Evolutionary conservation across 805 yeast species (phyloP).

Genomic region (Ogataea methanolica): DNA sequence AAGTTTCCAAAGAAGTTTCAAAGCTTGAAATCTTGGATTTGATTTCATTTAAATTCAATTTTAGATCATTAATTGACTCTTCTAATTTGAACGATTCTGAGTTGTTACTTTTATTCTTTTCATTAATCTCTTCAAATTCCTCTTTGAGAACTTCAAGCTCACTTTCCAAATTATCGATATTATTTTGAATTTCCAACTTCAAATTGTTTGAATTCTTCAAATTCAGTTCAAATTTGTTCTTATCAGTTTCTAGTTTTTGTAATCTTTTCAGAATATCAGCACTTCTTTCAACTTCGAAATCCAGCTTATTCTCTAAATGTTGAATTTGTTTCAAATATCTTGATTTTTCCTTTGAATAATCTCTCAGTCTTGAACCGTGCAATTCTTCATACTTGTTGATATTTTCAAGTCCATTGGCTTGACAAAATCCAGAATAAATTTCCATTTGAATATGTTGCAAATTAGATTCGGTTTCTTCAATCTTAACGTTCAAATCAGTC

Average conservation of each 20-base stretch:
- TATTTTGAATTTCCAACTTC: slow-evolving; percentile 28
- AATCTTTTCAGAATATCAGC: slow-evolving; percentile 47
- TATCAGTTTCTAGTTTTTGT: slow-evolving; percentile 36
- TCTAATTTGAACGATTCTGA: slow-evolving; percentile 26
- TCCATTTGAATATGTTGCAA: slow-evolving; percentile 34
- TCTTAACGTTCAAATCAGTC: slow-evolving; percentile 22
- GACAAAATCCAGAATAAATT: slow-evolving; percentile 53
- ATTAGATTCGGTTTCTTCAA: slow-evolving; percentile 18
- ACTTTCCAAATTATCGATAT: slow-evolving; percentile 35
- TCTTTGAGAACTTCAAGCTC: slow-evolving; percentile 36
- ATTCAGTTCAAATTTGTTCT: slow-evolving; percentile 32
- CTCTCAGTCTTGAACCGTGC: slow-evolving; percentile 55
- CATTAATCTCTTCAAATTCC: slow-evolving; percentile 24
- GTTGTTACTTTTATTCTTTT: slow-evolving; percentile 11
- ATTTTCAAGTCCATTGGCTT: slow-evolving; percentile 44
- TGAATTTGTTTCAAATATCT: slow-evolving; percentile 58
- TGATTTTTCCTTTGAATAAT: slow-evolving; percentile 55
- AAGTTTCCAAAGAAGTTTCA: slow-evolving; percentile 51
- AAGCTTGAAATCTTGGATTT: slow-evolving; percentile 33
- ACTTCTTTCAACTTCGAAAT: slow-evolving; percentile 60
- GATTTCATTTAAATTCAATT: slow-evolving; percentile 27
- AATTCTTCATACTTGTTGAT: slow-evolving; percentile 67
- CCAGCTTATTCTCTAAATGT: slow-evolving; percentile 53
- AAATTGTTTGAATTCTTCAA: slow-evolving; percentile 30
- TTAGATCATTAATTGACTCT: slow-evolving; percentile 22